Evolutionary conservation across 2,329 filamentous ascomycete genomes (phyloP), one percentile per base, ranked within the genome.

Genomic region (Phoma sp.): DNA sequence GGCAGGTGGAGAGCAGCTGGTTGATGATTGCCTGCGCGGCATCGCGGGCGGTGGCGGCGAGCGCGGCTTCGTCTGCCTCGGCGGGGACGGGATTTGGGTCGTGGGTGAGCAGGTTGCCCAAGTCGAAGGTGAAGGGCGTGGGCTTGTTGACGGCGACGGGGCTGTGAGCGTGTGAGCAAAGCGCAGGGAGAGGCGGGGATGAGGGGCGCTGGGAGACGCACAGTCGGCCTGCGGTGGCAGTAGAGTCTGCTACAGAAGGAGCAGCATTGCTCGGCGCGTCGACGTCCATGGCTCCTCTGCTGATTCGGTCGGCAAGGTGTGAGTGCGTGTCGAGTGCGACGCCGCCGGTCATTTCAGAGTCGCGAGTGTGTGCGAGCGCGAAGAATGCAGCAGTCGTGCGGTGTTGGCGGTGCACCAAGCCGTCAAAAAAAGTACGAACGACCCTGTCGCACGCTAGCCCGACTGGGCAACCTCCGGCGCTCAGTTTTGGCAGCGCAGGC

Each of bases 11-110:
- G 32, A 99, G 87, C 56, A 99, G 88, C 78, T 98, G 93, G 83
- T 96, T 96, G 76, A 99, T 87, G 54, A 99, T 87, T 25, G 86
- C 87, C 79, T 99, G 95, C 11, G 93, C 91, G 76, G 91, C 92
- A 77, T 96, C 92, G 69, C 93, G 91, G 49, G 95, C 92, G 18
- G 87, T 86, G 33, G 84, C 79, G 58, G 88, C 83, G 56, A 98
- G 87, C 53, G 85, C 84, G 23, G 81, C 79, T 76, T 96, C 91
- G 56, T 77, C 77, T 43, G 76, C 76, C 65, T 84, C 77, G 59
- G 87, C 77, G 42, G 83, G 78, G 45, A 95, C 80, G 2, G 93
- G 91, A 78, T 97, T 98, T 32, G 92, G 85, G 78, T 98, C 95
- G 71, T 88, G 87, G 76, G 87, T 89, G 72, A 96, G 84, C 47